These are phyloP conservation scores for Botrytis galanthina DNA, from an alignment of 2,329 filamentous ascomycete species.

Conservation along the genomic window DNA sequence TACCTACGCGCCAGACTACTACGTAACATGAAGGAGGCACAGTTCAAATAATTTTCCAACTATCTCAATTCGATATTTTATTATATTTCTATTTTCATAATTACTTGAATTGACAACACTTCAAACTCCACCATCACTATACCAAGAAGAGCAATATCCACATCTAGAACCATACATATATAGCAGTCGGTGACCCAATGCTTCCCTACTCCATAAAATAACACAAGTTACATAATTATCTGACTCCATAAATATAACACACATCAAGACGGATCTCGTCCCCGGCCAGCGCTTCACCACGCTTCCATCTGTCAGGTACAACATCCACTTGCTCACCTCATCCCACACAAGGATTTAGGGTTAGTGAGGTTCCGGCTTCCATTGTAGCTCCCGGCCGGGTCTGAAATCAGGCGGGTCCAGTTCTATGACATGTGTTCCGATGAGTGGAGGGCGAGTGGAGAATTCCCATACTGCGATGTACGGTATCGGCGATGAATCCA, in stretches of 20 bases:
- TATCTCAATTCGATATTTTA: background rate
- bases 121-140: background rate
- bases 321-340: conserved; percentile 10
- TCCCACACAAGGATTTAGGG: background rate
- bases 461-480: background rate
- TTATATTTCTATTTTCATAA: background rate
- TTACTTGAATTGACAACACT: background rate
- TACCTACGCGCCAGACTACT: background rate
- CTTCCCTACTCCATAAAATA: background rate
- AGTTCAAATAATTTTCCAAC: background rate
- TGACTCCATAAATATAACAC: conserved; percentile 14
- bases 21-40: background rate
- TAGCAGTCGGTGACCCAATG: conserved; percentile 4
- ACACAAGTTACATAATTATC: background rate
- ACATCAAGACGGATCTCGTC: conserved; percentile 5
- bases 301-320: conserved; percentile 15
- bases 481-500: background rate
- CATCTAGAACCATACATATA: background rate
- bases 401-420: conserved; percentile 11
- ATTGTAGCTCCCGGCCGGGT: background rate
- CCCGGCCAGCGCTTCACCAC: conserved; percentile 14
- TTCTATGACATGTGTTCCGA: conserved; percentile 7
- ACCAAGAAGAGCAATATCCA: conserved; percentile 11
- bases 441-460: conserved; percentile 4
- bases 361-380: background rate